Evolutionary conservation across 371 early-diverging fungal genomes (phyloP).

Genomic region (Smittium mucronatum): DNA sequence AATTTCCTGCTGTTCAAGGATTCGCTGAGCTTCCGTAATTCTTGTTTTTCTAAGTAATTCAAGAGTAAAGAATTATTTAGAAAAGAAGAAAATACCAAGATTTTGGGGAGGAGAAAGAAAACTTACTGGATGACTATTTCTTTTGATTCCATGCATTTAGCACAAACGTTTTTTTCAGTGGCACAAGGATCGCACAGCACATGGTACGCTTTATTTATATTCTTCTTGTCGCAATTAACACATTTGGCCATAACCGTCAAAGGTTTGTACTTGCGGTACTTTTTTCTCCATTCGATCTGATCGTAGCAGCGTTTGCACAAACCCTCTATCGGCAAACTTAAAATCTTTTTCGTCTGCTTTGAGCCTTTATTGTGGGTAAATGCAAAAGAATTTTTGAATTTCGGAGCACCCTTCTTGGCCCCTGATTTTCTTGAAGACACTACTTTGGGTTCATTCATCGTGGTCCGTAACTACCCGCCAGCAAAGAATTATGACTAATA

Average conservation of each 20-base stretch:
- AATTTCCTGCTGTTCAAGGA: conserved; percentile 54
- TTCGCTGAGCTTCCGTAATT: conserved; percentile 32
- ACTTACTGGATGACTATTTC: conserved; percentile 49
- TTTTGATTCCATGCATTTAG: conserved; percentile 71
- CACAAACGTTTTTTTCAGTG: conserved; percentile 63
- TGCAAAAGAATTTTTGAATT: conserved; percentile 77
- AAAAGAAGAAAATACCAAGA: conserved; percentile 11
- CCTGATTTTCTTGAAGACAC: conserved; percentile 28
- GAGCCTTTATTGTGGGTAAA: conserved; percentile 79
- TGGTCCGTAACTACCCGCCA: too few relatives aligned
- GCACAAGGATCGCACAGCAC: conserved; percentile 84
- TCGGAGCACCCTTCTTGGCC: conserved; percentile 61
- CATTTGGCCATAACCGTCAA: conserved; percentile 82
- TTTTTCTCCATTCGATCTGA: conserved; percentile 80
- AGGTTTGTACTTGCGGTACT: conserved; percentile 93
- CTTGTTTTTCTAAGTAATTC: conserved; percentile 12
- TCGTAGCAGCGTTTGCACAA: conserved; percentile 83
- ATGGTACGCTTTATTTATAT: conserved; percentile 89
- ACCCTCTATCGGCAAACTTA: conserved; percentile 67
- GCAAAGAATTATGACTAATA: not conserved
- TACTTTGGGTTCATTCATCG: conserved; percentile 17
- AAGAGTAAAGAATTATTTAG: not conserved
- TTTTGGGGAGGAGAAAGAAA: conserved; percentile 4
- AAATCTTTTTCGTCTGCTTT: conserved; percentile 58
- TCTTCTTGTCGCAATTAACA: conserved; percentile 51